These are phyloP conservation scores for Typha latifolia DNA, from an alignment of 176 grass and related monocot species.

Conservation along the genomic window DNA sequence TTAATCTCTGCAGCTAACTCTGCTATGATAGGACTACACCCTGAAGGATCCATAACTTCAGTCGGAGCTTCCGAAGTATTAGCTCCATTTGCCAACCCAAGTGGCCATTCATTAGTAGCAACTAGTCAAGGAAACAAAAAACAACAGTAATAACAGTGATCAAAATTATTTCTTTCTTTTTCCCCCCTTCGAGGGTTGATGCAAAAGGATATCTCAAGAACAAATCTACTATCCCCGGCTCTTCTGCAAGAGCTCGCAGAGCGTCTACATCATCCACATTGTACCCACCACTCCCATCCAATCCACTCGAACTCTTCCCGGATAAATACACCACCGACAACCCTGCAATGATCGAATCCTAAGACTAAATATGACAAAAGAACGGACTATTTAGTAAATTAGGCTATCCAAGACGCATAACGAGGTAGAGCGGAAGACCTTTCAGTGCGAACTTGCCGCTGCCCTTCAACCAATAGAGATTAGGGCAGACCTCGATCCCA, in stretches of 20 bases:
- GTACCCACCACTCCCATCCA: conserved; percentile 34
- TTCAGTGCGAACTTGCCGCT: conserved; percentile 68
- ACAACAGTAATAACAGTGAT: not conserved
- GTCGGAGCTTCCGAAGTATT: conserved; percentile 40
- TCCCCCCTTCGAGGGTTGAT: not conserved
- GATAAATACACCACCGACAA: conserved; percentile 79
- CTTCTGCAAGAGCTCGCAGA: conserved; percentile 64
- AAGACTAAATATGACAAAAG: not conserved
- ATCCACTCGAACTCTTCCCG: conserved; percentile 34
- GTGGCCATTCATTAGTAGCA: conserved; percentile 86
- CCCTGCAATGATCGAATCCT: conserved; percentile 26
- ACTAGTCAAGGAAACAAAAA: conserved; percentile 40
- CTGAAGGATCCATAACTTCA: conserved; percentile 45
- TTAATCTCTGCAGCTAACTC: conserved; percentile 77
- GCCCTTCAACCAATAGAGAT: conserved; percentile 91
- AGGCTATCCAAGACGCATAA: not conserved
- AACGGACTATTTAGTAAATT: not conserved
- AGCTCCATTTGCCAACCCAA: conserved; percentile 49
- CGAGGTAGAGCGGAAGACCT: conserved; percentile 22
- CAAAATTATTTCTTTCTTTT: not conserved
- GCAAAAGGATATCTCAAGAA: conserved; percentile 89
- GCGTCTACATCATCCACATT: conserved; percentile 81
- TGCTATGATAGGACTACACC: conserved; percentile 48
- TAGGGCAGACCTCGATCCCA: conserved; percentile 65
- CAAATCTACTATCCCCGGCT: conserved; percentile 62